phyloP scores from a whole-genome alignment of 2,329 filamentous ascomycete species.

The Mycosphaerella arachidis region DNA sequence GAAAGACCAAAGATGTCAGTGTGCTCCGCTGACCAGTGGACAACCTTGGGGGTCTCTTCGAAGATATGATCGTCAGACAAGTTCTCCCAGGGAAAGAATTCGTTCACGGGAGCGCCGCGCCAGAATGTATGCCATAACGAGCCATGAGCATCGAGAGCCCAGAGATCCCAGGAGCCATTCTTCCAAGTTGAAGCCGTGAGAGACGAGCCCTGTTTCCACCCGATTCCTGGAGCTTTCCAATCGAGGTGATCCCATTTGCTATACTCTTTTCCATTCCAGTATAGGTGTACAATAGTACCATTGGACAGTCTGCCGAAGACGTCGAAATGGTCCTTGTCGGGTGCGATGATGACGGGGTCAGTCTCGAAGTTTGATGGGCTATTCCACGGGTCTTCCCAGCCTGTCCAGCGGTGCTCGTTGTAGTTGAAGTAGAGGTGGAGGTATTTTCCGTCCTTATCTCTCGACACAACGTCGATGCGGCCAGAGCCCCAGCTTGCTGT shows the following conservation, averaged over 20 bases:
- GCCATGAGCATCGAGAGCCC: not conserved
- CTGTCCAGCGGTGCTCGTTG: not conserved
- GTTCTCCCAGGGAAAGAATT: not conserved
- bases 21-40: not conserved
- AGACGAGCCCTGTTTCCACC: too few relatives aligned
- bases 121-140: not conserved
- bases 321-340: not conserved
- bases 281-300: not conserved
- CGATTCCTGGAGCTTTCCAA: not conserved
- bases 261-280: not conserved
- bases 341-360: not conserved
- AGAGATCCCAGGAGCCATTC: not conserved
- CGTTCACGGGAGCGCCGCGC: not conserved
- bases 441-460: not conserved
- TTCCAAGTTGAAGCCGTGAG: not conserved
- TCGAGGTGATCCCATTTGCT: not conserved
- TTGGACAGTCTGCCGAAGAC: not conserved
- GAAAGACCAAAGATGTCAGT: not conserved
- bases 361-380: not conserved
- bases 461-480: not conserved
- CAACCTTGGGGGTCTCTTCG: not conserved
- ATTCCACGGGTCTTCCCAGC: not conserved
- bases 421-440: not conserved
- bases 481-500: not conserved
- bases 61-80: not conserved